These are phyloP conservation scores for Trametes meyenii DNA, from an alignment of 768 basidiomycete genomes.

Conservation along the genomic window DNA sequence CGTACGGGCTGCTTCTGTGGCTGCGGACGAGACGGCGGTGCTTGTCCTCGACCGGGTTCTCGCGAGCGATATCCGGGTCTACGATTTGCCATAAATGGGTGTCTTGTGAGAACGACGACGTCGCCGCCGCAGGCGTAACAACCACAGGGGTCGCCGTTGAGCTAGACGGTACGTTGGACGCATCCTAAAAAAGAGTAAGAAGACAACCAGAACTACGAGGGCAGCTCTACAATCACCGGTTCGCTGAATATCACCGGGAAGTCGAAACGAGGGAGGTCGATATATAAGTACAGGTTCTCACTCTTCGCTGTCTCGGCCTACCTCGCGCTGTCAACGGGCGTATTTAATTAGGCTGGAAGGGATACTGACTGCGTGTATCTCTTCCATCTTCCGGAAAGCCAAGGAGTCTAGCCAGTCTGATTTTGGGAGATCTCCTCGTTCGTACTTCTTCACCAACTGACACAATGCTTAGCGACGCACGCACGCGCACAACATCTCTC, in stretches of 20 bases:
- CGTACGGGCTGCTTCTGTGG: conserved; percentile 92
- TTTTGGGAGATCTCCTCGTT: conserved; percentile 89
- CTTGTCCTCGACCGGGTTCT: conserved; percentile 98
- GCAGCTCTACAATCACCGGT: conserved; percentile 51
- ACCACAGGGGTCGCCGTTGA: conserved; percentile 45
- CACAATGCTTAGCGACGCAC: not conserved
- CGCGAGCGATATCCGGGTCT: conserved; percentile 88
- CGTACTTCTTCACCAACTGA: conserved; percentile 92
- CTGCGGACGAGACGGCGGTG: conserved; percentile 92
- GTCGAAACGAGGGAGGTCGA: conserved; percentile 95
- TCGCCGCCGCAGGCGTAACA: conserved; percentile 45
- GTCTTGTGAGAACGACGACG: conserved; percentile 61
- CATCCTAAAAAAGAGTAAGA: conserved; percentile 38
- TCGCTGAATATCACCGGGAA: conserved; percentile 97
- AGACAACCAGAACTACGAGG: not conserved
- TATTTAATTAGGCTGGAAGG: not conserved
- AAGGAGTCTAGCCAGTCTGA: conserved; percentile 96
- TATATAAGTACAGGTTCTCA: conserved; percentile 92
- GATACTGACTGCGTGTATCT: conserved; percentile 80
- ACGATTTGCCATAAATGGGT: conserved; percentile 82
- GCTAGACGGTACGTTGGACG: conserved; percentile 43
- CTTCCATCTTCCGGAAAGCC: conserved; percentile 93
- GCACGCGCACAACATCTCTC: not conserved
- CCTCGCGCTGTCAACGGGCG: not conserved
- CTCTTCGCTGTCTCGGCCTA: conserved; percentile 92